A percentile compares a stretch with the other conserved stretches of the same genome.
phyloP scores from a whole-genome alignment of 1,284 basidiomycete genomes.

The Puccinia sorghi region DNA sequence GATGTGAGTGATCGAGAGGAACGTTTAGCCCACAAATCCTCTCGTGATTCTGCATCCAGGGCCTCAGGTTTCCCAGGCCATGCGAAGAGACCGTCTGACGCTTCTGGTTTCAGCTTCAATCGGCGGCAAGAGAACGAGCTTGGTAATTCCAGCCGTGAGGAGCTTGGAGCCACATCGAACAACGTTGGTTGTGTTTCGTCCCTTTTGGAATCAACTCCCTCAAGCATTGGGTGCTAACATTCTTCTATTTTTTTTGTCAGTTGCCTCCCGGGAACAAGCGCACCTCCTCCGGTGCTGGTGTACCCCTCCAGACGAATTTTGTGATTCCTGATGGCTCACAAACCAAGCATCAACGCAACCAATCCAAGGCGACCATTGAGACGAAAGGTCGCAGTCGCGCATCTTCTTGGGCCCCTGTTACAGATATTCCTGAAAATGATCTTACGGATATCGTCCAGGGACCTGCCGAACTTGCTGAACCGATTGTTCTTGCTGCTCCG shows the following conservation, averaged over 20 bases:
- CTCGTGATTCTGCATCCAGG: not conserved
- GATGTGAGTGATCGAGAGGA: constrained; percentile 15
- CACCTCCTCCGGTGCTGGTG: constrained; percentile 16
- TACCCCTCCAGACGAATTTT: constrained; percentile 3
- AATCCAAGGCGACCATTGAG: constrained; percentile 8
- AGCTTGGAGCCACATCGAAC: not conserved
- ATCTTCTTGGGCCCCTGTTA: constrained; percentile 8
- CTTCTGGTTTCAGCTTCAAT: constrained; percentile 1
- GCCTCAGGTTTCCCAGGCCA: not conserved
- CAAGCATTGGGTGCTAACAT: not conserved
- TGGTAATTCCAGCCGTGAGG: constrained; percentile 15
- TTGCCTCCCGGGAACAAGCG: not conserved
- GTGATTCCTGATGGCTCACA: not conserved
- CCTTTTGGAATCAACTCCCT: not conserved
- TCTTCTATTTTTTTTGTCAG: not conserved
- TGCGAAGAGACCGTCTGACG: constrained; percentile 3
- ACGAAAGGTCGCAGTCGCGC: not conserved
- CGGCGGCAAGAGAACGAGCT: not conserved
- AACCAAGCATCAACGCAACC: not conserved
- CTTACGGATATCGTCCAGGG: not conserved
- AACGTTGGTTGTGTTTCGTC: not conserved
- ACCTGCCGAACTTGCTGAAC: not conserved
- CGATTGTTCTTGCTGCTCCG: not conserved
- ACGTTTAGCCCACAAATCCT: not conserved
- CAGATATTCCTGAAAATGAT: not conserved